Percentiles rank a stretch among this genome's conserved stretches.
These are phyloP conservation scores for Clonostachys rosea DNA, from an alignment of 2,329 filamentous ascomycete genomes.

Conservation along the genomic window DNA sequence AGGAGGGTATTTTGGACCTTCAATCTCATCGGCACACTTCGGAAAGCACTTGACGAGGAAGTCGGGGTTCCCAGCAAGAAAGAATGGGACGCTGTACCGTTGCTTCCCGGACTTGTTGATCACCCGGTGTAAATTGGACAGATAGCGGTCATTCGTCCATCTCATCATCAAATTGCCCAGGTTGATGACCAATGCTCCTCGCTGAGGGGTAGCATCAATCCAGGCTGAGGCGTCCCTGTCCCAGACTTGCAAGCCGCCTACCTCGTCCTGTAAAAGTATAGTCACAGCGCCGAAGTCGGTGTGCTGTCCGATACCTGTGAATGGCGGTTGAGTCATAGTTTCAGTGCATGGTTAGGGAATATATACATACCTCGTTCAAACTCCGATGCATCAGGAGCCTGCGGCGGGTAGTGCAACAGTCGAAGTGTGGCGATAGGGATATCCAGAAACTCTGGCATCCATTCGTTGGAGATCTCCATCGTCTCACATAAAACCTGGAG, in stretches of 20 bases:
- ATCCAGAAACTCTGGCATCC: slow-evolving; percentile 36
- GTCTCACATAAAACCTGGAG: slow-evolving; percentile 34
- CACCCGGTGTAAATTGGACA: slow-evolving; percentile 48
- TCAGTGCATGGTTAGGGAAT: too few species aligned
- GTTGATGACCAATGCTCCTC: slow-evolving; percentile 45
- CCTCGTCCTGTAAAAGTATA: slow-evolving; percentile 45
- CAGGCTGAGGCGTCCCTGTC: slow-evolving; percentile 35
- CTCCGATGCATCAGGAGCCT: slow-evolving; percentile 16
- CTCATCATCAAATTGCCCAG: slow-evolving; percentile 42
- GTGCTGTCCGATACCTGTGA: slow-evolving; percentile 39
- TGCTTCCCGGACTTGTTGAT: slow-evolving; percentile 44
- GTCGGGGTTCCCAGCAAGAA: slow-evolving; percentile 49
- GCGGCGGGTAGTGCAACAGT: slow-evolving; percentile 44
- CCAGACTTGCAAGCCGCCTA: slow-evolving; percentile 46
- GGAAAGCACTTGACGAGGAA: slow-evolving; percentile 24
- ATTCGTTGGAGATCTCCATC: slow-evolving; percentile 29
- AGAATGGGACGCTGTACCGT: slow-evolving; percentile 52
- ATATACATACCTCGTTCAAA: too few species aligned
- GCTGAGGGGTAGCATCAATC: slow-evolving; percentile 32
- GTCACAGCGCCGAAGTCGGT: slow-evolving; percentile 53
- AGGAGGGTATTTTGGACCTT: slow-evolving; percentile 19
- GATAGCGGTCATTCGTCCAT: slow-evolving; percentile 48
- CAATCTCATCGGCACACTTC: slow-evolving; percentile 14
- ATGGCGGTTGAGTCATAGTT: slow-evolving; percentile 16
- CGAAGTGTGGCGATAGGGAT: slow-evolving; percentile 37